Conservation (phyloP, 2,329 filamentous ascomycete genomes). For the Aureobasidium sp. region DNA sequence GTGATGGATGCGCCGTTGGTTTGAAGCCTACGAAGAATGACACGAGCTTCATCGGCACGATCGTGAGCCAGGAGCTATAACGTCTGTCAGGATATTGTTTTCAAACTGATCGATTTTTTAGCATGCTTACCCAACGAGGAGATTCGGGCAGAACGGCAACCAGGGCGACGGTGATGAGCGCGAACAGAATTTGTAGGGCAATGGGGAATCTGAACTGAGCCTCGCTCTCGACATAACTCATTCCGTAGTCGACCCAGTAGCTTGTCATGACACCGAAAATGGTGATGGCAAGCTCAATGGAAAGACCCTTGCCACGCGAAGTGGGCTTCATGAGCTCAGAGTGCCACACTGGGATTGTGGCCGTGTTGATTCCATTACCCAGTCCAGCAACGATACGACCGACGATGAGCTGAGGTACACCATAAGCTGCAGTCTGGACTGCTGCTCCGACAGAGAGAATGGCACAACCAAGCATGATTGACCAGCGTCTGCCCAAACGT, state of each 20-base stretch:
- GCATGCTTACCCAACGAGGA: slow-evolving; percentile 38
- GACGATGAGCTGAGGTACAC: slow-evolving; percentile 38
- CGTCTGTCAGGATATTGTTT: slow-evolving; percentile 40
- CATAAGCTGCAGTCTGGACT: slow-evolving; percentile 40
- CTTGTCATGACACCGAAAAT: slow-evolving; percentile 42
- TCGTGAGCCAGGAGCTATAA: slow-evolving; percentile 42
- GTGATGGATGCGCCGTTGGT: too few relatives aligned
- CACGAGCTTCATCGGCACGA: slow-evolving; percentile 24
- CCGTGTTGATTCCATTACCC: slow-evolving; percentile 45
- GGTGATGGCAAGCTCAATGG: slow-evolving; percentile 45
- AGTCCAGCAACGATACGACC: slow-evolving; percentile 43
- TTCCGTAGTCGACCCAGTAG: slow-evolving; percentile 37
- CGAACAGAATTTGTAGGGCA: slow-evolving; percentile 47
- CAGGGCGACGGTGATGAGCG: slow-evolving; percentile 44
- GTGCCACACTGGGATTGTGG: slow-evolving; percentile 47
- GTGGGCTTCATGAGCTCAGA: slow-evolving; percentile 46
- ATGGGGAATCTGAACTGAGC: slow-evolving; percentile 48
- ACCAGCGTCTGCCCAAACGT: slow-evolving; percentile 43
- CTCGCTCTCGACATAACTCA: slow-evolving; percentile 45
- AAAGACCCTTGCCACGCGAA: slow-evolving; percentile 45
- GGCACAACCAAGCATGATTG: slow-evolving; percentile 42
- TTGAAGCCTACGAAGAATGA: too few relatives aligned
- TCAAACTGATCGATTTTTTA: slow-evolving; percentile 40
- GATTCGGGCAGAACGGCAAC: slow-evolving; percentile 42
- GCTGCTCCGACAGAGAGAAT: slow-evolving; percentile 42